phyloP scores from a whole-genome alignment of 148 eudicot genomes.

The Rhododendron williamsianum region DNA sequence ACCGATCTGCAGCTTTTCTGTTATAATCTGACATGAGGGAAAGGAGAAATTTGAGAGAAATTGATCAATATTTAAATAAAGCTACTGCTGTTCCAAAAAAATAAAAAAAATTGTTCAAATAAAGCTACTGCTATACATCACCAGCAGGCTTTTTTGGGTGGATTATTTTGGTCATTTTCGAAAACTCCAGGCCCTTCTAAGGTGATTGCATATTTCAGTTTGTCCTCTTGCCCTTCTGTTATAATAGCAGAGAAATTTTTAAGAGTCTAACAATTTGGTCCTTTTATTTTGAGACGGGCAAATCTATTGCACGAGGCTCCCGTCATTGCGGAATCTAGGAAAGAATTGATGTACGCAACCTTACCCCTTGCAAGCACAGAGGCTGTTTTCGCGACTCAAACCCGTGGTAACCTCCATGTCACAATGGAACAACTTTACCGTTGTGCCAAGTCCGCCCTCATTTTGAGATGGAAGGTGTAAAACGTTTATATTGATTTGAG shows the following conservation, averaged over 20 bases:
- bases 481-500: too few species aligned
- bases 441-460: too few species aligned
- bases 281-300: background rate
- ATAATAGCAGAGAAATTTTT: background rate
- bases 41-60: background rate
- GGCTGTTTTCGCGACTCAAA: too few species aligned
- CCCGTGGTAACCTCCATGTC: too few species aligned
- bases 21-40: conserved; percentile 19
- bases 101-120: background rate
- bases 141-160: conserved; percentile 20
- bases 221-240: conserved; percentile 13
- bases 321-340: too few species aligned
- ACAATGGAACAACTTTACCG: too few species aligned
- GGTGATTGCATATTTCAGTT: conserved; percentile 13
- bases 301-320: too few species aligned
- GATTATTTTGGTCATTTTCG: conserved; percentile 24
- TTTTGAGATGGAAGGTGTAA: too few species aligned
- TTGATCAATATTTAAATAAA: conserved; percentile 9
- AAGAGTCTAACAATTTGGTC: background rate
- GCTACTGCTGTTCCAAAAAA: background rate
- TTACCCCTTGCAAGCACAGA: too few species aligned
- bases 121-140: background rate
- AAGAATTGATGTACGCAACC: too few species aligned
- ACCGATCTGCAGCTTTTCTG: conserved; percentile 23
- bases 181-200: conserved; percentile 15